Conservation (phyloP, 1,284 basidiomycete genomes). For the Wolfiporia cocos region DNA sequence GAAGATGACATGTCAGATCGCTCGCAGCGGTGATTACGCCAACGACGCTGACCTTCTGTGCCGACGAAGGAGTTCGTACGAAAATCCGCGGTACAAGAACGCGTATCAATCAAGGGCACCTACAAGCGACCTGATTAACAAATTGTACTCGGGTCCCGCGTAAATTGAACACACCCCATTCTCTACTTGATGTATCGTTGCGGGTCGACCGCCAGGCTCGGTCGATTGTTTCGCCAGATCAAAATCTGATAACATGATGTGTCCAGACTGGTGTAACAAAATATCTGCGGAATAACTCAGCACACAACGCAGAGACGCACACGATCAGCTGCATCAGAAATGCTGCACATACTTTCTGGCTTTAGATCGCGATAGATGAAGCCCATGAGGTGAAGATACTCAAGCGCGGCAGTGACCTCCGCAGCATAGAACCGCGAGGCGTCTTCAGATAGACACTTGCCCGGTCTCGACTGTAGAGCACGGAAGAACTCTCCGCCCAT, state of each 20-base stretch:
- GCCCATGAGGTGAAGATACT: conserved; percentile 98
- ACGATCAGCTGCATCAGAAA: conserved; percentile 14
- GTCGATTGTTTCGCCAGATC: conserved; percentile 96
- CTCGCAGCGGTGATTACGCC: conserved; percentile 16
- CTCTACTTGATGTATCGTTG: conserved; percentile 83
- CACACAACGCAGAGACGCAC: neutral
- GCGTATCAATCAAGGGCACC: conserved; percentile 92
- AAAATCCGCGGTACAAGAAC: conserved; percentile 96
- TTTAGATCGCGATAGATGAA: conserved; percentile 99
- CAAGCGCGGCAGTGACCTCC: conserved; percentile 95
- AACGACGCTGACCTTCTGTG: conserved; percentile 91
- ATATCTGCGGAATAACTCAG: conserved; percentile 70
- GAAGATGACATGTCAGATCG: conserved; percentile 11
- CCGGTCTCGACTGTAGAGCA: conserved; percentile 89
- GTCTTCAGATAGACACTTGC: conserved; percentile 94
- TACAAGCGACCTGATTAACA: conserved; percentile 27
- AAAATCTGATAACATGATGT: conserved; percentile 99
- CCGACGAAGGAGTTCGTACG: conserved; percentile 99
- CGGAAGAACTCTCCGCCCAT: conserved; percentile 99
- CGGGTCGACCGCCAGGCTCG: conserved; percentile 83
- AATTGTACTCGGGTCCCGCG: no score
- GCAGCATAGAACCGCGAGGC: conserved; percentile 97
- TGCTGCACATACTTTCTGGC: conserved; percentile 97
- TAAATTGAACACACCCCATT: conserved; percentile 63
- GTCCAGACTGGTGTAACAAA: conserved; percentile 95